Conservation (phyloP, 1,284 basidiomycete genomes). For the Ustilago cynodontis region DNA sequence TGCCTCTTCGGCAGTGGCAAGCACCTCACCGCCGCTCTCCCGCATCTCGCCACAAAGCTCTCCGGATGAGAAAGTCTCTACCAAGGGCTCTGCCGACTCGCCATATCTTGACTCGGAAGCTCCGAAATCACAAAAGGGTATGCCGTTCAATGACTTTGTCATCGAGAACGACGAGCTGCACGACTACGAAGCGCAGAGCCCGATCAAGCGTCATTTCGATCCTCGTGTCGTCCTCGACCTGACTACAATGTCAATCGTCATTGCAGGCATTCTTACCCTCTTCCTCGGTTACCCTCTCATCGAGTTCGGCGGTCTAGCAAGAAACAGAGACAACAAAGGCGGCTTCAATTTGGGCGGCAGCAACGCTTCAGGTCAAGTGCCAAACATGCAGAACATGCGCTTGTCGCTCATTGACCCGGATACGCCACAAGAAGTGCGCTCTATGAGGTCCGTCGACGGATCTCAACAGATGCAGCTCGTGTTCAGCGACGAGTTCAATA, state of each 20-base stretch:
- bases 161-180: constrained; percentile 54
- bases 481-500: constrained; percentile 70
- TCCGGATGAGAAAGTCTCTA: constrained; percentile 17
- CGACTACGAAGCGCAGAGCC: constrained; percentile 42
- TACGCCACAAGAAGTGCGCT: constrained; percentile 64
- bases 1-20: background rate
- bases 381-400: constrained; percentile 43
- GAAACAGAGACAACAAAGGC: constrained; percentile 24
- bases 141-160: constrained; percentile 52
- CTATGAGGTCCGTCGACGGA: constrained; percentile 72
- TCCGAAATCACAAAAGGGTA: constrained; percentile 19
- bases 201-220: constrained; percentile 31
- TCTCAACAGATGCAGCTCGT: constrained; percentile 63
- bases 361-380: constrained; percentile 60
- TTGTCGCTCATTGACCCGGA: constrained; percentile 69
- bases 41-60: constrained; percentile 23
- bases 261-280: constrained; percentile 74
- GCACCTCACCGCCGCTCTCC: constrained; percentile 6
- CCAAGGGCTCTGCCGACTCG: constrained; percentile 26
- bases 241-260: constrained; percentile 71
- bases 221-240: constrained; percentile 37
- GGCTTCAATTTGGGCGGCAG: constrained; percentile 58
- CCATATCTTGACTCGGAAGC: constrained; percentile 37
- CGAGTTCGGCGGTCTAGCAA: constrained; percentile 20
- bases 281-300: constrained; percentile 86